Evolutionary conservation across 2,329 filamentous ascomycete species (phyloP), one percentile per base, ranked within the genome.

Genomic region (Penicillium sp.): DNA sequence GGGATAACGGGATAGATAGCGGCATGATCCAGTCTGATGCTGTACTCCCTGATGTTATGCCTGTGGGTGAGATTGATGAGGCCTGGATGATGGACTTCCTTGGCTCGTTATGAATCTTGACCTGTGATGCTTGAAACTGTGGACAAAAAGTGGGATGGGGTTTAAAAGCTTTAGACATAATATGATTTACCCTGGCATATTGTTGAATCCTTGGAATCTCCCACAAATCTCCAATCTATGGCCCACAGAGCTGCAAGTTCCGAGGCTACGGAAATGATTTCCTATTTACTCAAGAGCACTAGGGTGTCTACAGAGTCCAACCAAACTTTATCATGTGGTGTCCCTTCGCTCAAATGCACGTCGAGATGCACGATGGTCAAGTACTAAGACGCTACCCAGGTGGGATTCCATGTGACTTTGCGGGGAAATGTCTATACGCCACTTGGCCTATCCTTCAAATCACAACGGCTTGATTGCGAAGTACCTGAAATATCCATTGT

Each of bases 11-110:
- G 1, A 38, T 61, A 3, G 50, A 51, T 15, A 33, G 35, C 15
- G 36, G 50, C 6, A 59, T 61, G 29, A 39, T 43, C 21, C 55
- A 44, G 17, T 35, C 57, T 12, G 51, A 53, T 36, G n/a, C 51
- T 31, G n/a, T 57, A 8, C 48, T 63, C n/a, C 35, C 54, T n/a
- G 57, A 60, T 15, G 38, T 49, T n/a, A 49, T 64, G 25, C 49
- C 60, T 10, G 53, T 62, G n/a, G 53, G 25, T 51, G 60, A 43
- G 6, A 55, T 67, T 49, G 65, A 66, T 38, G 65, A 66, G 50
- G 49, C 53, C 17, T 67, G 62, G 64, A 66, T 67, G 64, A 53
- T 65, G 60, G 64, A 67, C 6, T 54, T 67, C 6, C 61, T 67
- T 50, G 62, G 64, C 8, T 53, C 63, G 3, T 43, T 63, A 42